These are phyloP conservation scores for Euphorbia celastroides DNA, from an alignment of 441 rosid genomes.

Conservation along the genomic window DNA sequence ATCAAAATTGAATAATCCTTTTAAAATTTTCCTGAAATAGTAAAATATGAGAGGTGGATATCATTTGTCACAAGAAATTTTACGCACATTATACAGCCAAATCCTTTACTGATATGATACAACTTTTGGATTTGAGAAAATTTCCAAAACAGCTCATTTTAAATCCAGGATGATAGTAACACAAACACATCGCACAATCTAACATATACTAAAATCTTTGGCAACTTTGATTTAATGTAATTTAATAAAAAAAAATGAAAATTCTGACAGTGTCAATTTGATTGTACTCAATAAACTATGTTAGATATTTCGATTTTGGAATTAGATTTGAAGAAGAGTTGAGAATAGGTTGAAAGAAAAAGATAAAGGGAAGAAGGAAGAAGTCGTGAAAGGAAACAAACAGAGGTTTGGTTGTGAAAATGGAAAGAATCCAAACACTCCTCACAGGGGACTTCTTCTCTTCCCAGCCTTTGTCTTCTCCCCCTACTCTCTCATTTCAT, in stretches of 20 bases:
- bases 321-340: too few relatives aligned
- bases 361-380: conserved; percentile 44
- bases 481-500: conserved; percentile 39
- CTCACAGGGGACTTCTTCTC: conserved; percentile 60
- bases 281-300: too few relatives aligned
- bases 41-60: background rate
- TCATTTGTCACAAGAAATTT: background rate
- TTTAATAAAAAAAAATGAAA: too few relatives aligned
- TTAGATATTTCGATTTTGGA: conserved; percentile 24
- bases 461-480: conserved; percentile 28
- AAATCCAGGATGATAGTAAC: too few relatives aligned
- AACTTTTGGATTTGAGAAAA: too few relatives aligned
- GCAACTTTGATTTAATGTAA: too few relatives aligned
- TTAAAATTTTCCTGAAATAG: background rate
- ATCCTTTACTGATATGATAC: too few relatives aligned
- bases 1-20: background rate
- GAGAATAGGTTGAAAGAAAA: conserved; percentile 34
- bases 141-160: too few relatives aligned
- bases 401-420: conserved; percentile 41
- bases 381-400: conserved; percentile 51
- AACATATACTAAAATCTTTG: too few relatives aligned
- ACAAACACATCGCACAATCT: too few relatives aligned
- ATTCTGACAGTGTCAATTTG: too few relatives aligned
- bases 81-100: background rate
- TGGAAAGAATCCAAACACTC: conserved; percentile 74